phyloP scores from a whole-genome alignment of 768 basidiomycete genomes.

The Pleurotus sapidus region DNA sequence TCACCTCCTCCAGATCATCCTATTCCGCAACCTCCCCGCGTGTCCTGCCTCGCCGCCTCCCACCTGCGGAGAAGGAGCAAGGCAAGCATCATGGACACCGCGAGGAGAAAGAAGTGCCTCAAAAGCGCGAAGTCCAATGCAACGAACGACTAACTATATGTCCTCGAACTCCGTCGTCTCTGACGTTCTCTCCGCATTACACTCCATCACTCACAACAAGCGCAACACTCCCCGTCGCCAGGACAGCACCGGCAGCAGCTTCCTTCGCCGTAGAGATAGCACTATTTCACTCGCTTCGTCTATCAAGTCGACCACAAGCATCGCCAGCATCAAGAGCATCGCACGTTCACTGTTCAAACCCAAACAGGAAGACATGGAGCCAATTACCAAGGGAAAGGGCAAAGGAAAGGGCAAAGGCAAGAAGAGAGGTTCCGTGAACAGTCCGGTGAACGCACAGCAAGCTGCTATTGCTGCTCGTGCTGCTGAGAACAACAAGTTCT shows the following conservation, averaged over 20 bases:
- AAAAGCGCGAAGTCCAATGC: background rate
- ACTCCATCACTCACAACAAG: conserved; percentile 4
- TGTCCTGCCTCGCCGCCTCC: conserved; percentile 1
- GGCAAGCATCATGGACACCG: conserved; percentile 3
- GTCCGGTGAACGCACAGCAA: background rate
- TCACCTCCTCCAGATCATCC: background rate
- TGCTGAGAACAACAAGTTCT: conserved; percentile 5
- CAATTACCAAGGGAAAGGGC: background rate
- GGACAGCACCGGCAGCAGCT: background rate
- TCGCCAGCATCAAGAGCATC: conserved; percentile 9
- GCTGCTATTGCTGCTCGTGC: background rate
- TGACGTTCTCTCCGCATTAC: conserved; percentile 13
- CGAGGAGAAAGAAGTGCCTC: background rate
- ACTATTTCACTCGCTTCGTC: background rate
- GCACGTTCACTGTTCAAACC: conserved; percentile 4
- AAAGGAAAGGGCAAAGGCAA: background rate
- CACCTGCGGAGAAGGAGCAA: background rate
- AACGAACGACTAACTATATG: background rate
- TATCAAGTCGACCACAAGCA: conserved; percentile 2
- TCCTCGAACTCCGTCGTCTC: conserved; percentile 7
- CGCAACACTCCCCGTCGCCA: background rate
- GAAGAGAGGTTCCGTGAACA: conserved; percentile 7
- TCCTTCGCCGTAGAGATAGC: conserved; percentile 3
- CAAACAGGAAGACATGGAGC: conserved; percentile 6
- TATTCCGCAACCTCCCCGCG: background rate